Conservation (phyloP, 2,329 filamentous ascomycete genomes). For the Oidium heveae region DNA sequence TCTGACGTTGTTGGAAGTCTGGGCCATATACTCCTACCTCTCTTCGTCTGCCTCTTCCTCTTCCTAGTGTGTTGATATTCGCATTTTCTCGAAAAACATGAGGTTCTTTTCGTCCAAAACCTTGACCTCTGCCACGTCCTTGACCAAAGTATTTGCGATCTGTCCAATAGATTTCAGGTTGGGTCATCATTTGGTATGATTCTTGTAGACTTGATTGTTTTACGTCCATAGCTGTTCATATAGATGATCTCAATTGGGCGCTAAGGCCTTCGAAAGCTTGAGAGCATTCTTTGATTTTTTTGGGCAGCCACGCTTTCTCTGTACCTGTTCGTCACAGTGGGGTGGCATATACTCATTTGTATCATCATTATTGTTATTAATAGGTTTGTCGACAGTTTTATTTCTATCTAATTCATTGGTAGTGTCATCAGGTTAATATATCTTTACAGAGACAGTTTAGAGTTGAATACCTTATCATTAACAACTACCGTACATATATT, state of each 20-base stretch:
- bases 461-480: neutral
- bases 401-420: neutral
- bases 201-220: neutral
- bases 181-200: neutral
- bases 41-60: no score
- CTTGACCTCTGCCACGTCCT: neutral
- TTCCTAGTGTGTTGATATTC: neutral
- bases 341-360: neutral
- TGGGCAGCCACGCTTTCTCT: neutral
- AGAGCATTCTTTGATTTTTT: neutral
- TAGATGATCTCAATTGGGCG: neutral
- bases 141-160: neutral
- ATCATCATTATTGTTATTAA: neutral
- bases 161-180: neutral
- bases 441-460: neutral
- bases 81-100: no score
- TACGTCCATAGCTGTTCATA: neutral
- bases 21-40: neutral
- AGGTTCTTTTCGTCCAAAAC: no score
- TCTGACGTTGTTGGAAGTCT: neutral
- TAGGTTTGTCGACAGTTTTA: neutral
- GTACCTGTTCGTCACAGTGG: neutral
- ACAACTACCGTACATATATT: neutral
- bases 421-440: neutral
- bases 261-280: neutral